Base-by-base conservation (phyloP, 2,329 filamentous ascomycete species). In the Coniochaeta sp. region DNA sequence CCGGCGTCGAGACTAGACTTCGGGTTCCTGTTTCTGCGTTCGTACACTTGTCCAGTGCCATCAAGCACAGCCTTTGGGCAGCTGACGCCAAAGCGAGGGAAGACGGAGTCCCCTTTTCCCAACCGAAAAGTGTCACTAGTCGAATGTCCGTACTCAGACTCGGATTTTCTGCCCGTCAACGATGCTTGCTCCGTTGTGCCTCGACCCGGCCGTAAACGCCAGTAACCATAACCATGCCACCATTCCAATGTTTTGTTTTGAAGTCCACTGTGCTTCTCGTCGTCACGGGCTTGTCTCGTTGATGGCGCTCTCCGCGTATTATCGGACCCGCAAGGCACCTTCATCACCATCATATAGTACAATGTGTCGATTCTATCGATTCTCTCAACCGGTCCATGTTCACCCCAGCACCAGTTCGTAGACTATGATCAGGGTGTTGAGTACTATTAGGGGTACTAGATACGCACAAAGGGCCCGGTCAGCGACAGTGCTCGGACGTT, bases 351-450 rank as follows among this genome's bases (percentile, higher is more conserved):
- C 30, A 22, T 26, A 24, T 55, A 19, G 47, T 59, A 52, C 26
- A 52, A 12, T 22, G 24, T 52, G 30, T 52, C 6, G 4, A 17
- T 8, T n/a, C 14, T 52, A 28, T 52, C 6, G 4, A 17, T 8
- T n/a, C 14, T 14, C 22, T 52, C 14, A 2, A 22, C 14, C n/a
- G 10, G 6, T 14, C 22, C 47, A n/a, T 52, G 5, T 61, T 82
- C 78, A 93, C 61, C 90, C 90, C 30, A 93, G 78, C 55, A 92
- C 80, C 44, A 95, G 78, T 75, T 92, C 89, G 75, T 93, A 96
- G 62, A 91, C 72, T 70, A 96, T 95, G 65, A 96, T 88, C 65
- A 93, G 73, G 6, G 87, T 86, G 74, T 96, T 96, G 69, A 93
- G 85, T 63, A 86, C 84, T 74, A 96, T 96, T 64, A 96, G 76